Evolutionary conservation across 495 filamentous ascomycete species (phyloP), one percentile per base, ranked within the genome.

Genomic region (Annulohypoxylon stygium): DNA sequence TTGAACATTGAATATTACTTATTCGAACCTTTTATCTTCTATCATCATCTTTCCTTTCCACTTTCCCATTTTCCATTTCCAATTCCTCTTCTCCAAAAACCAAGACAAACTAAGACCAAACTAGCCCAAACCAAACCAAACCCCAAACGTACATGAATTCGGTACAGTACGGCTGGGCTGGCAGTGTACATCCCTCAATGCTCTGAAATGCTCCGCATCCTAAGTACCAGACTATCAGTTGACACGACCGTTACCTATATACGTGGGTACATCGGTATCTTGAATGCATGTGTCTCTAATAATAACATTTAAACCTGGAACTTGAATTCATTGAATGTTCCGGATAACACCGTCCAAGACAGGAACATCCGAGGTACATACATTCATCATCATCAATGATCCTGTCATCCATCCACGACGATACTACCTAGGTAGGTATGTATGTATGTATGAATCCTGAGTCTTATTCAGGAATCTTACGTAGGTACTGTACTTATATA

Each of bases 361-460:
- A 67, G 20, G 55, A 71, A 62, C 62, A 45, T 43, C 10, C 9
- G 12, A 54, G 43, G 43, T 47, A 65, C 34, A 36, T 57, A 57
- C 61, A 57, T 30, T 61, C 16, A 47, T 65, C 54, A 51, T 70
- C 61, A 71, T 66, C 30, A 30, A 30, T 6, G 30, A 33, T 23
- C 55, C 36, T 66, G 36, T 43, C 39, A 43, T 43, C 30, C 25
- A 7, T 23, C 41, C 0, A 16, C 16, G 45, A 16, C 4, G 20
- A 8, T 8, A 12, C 16, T 8, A 16, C n/a, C 20, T 18, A 30
- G 5, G 30, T 3, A 30, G 30, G 30, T 30, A 30, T 6, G 30
- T 30, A 30, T 6, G 30, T 30, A 30, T 11, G 39, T 23, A 23
- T 54, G 14, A 14, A 26, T 43, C 45, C n/a, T 47, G 34, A 71